Evolutionary conservation across 345 rosid species (phyloP), one percentile per base, ranked within the genome.

Genomic region (Syzygium oleosum): DNA sequence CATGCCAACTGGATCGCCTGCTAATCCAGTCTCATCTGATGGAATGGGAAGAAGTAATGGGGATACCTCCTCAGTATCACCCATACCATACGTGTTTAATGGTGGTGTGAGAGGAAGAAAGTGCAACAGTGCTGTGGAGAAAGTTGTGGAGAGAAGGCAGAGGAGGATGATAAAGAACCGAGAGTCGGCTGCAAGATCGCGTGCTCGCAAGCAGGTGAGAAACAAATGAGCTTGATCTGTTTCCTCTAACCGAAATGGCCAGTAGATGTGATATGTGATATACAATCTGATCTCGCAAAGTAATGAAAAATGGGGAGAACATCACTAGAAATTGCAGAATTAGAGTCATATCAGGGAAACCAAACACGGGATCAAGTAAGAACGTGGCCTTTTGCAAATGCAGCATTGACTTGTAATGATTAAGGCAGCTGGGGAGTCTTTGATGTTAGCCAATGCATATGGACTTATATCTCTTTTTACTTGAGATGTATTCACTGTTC

Each of bases 81-180:
- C 99, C 0, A 94, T 92, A 86, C 99, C 99, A 61, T 98, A 91
- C 85, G 90, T 93, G 89, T 95, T 96, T 89, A 95, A 93, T 78
- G 96, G 97, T 87, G 91, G 95, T 86, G 63, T 93, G 83, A 94
- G 98, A 85, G 99, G 93, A 49, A 95, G 97, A 86, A 98, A 92
- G 88, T 86, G 93, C 29, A 88, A 92, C 91, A 94, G 95, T 73
- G 90, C 92, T 43, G 93, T 97, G 86, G 99, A 98, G 93, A 98
- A 96, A 91, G 99, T 95, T 91, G 96, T 91, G 86, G 99, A 98
- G 94, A 95, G 99, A 93, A 98, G 98, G 92, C 99, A 97, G 85
- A 95, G 94, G 90, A 96, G 99, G 92, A 98, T 98, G 99, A 97
- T 98, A 77, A 98, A 98, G 94, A 98, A 98, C 79, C 94, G 99